Conservation (phyloP, 1,284 basidiomycete species). For the Apiotrichum gracile region DNA sequence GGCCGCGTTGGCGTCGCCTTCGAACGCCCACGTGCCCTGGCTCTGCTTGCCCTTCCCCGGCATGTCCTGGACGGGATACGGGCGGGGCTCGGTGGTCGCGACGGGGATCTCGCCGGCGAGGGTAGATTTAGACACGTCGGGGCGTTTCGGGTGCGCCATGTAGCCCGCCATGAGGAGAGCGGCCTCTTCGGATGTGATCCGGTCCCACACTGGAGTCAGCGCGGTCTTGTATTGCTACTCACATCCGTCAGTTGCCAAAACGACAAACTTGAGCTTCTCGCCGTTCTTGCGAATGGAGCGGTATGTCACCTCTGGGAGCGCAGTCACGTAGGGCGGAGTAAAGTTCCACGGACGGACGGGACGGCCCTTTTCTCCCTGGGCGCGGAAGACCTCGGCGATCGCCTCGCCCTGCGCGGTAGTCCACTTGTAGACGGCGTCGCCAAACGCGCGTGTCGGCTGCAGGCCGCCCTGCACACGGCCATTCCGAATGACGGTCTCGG, state of each 20-base stretch:
- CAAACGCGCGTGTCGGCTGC: slow-evolving; percentile 83
- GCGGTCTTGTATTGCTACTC: slow-evolving; percentile 18
- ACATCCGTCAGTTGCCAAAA: slow-evolving; percentile 84
- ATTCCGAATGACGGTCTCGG: slow-evolving; percentile 70
- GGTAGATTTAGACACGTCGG: slow-evolving; percentile 28
- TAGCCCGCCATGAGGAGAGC: slow-evolving; percentile 83
- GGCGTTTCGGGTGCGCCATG: slow-evolving; percentile 59
- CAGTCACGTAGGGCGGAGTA: slow-evolving; percentile 92
- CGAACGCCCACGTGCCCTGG: slow-evolving; percentile 63
- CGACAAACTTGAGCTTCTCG: slow-evolving; percentile 61
- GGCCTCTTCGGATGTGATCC: slow-evolving; percentile 89
- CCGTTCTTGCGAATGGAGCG: slow-evolving; percentile 53
- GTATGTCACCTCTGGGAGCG: slow-evolving; percentile 82
- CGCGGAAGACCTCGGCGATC: slow-evolving; percentile 60
- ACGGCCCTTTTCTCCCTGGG: slow-evolving; percentile 60
- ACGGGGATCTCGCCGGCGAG: slow-evolving; percentile 27
- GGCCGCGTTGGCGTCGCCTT: slow-evolving; percentile 73
- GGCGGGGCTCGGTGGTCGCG: slow-evolving; percentile 21
- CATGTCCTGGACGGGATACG: slow-evolving; percentile 39
- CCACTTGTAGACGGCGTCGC: slow-evolving; percentile 89
- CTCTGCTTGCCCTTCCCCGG: slow-evolving; percentile 19
- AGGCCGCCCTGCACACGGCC: slow-evolving; percentile 88
- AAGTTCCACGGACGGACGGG: slow-evolving; percentile 57
- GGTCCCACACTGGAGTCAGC: slow-evolving; percentile 67
- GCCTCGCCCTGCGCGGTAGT: slow-evolving; percentile 62